Percentiles rank a stretch among this genome's conserved stretches.
phyloP scores from a whole-genome alignment of 345 rosid genomes.

The Viola odorata region DNA sequence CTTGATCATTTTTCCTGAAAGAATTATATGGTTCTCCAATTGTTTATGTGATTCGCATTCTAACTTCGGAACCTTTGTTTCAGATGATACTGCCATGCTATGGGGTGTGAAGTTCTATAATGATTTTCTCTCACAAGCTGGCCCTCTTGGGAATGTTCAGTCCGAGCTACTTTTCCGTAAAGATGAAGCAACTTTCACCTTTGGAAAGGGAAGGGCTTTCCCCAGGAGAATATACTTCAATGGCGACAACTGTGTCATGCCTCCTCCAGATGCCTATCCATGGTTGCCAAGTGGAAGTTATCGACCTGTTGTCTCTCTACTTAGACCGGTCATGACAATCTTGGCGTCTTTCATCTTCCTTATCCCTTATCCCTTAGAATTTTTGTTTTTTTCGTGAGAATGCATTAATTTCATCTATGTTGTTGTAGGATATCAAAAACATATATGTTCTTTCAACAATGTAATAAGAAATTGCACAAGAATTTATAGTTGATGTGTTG shows the following conservation, averaged over 20 bases:
- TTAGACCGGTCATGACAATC: conserved; percentile 9
- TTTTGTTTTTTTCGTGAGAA: conserved; percentile 13
- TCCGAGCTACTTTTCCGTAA: conserved; percentile 27
- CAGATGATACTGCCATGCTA: conserved; percentile 30
- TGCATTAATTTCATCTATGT: conserved; percentile 12
- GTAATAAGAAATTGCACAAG: conserved; percentile 25
- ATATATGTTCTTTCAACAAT: conserved; percentile 12
- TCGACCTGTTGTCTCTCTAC: conserved; percentile 3
- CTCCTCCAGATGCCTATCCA: conserved; percentile 30
- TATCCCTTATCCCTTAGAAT: conserved; percentile 19
- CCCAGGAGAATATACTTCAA: conserved; percentile 28
- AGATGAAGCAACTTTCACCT: conserved; percentile 23
- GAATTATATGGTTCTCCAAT: not conserved
- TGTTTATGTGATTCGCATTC: not conserved
- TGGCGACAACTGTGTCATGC: conserved; percentile 30
- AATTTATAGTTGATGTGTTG: conserved; percentile 18
- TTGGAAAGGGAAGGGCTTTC: conserved; percentile 29
- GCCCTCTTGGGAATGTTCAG: conserved; percentile 27
- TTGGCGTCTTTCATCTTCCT: conserved; percentile 25
- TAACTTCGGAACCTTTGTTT: conserved; percentile 6
- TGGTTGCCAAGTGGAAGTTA: conserved; percentile 24
- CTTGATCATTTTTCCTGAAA: not conserved
- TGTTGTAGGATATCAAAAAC: conserved; percentile 22
- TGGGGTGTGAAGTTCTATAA: conserved; percentile 28
- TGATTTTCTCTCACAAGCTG: conserved; percentile 25